Conservation (phyloP, 2,329 filamentous ascomycete species). For the Exophiala oligosperma region DNA sequence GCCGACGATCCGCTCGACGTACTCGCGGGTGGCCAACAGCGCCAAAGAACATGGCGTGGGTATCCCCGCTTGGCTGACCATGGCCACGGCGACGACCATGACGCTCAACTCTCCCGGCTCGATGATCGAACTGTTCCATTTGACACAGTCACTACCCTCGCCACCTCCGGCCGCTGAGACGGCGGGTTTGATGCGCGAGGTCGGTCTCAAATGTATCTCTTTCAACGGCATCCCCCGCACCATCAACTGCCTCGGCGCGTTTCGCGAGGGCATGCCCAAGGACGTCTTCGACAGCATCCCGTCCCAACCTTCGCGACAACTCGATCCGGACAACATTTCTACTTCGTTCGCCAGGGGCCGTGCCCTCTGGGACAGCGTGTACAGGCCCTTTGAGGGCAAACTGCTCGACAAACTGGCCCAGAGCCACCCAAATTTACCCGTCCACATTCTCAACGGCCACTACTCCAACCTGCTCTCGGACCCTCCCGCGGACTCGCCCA, state of each 20-base stretch:
- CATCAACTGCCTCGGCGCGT: slow-evolving; percentile 78
- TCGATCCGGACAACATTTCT: slow-evolving; percentile 55
- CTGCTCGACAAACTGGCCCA: slow-evolving; percentile 68
- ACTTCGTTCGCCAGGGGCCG: slow-evolving; percentile 60
- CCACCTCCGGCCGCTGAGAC: slow-evolving; percentile 30
- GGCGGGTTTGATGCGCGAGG: slow-evolving; percentile 45
- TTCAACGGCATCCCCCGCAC: slow-evolving; percentile 68
- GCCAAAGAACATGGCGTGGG: slow-evolving; percentile 64
- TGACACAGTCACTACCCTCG: slow-evolving; percentile 53
- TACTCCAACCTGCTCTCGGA: slow-evolving; percentile 75
- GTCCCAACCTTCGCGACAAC: slow-evolving; percentile 56
- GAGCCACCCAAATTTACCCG: slow-evolving; percentile 79
- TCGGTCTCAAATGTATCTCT: slow-evolving; percentile 49
- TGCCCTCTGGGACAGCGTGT: slow-evolving; percentile 73
- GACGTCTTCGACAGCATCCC: slow-evolving; percentile 56
- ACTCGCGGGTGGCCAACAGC: slow-evolving; percentile 63
- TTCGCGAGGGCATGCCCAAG: slow-evolving; percentile 62
- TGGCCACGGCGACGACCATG: slow-evolving; percentile 78
- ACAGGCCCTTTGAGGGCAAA: slow-evolving; percentile 71
- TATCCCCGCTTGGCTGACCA: slow-evolving; percentile 63
- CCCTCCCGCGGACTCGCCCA: slow-evolving; percentile 53
- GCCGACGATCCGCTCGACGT: slow-evolving; percentile 62
- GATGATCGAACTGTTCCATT: slow-evolving; percentile 51
- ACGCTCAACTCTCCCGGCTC: slow-evolving; percentile 84
- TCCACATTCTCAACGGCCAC: slow-evolving; percentile 73